A percentile compares a stretch with the other conserved stretches of the same genome.
phyloP scores from a whole-genome alignment of 2,329 filamentous ascomycete genomes.

The Aspergillus brunneoviolaceus region DNA sequence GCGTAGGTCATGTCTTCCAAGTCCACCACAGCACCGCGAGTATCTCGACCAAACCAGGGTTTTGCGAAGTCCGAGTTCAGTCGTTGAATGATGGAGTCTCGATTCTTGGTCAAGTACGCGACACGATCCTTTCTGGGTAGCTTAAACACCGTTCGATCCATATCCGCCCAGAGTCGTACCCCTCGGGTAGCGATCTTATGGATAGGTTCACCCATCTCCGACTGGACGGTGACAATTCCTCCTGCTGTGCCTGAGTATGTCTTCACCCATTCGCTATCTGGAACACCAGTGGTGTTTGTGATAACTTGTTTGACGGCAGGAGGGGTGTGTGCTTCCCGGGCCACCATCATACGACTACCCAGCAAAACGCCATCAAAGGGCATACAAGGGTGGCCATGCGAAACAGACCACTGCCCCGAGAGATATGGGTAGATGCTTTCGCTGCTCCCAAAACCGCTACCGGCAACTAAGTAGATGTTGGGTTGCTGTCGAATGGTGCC shows the following conservation, averaged over 20 bases:
- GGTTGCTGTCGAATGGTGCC: slow-evolving; percentile 67
- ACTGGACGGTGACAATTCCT: slow-evolving; percentile 85
- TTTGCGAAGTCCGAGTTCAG: slow-evolving; percentile 93
- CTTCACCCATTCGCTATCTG: slow-evolving; percentile 79
- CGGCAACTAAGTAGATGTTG: slow-evolving; percentile 86
- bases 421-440: slow-evolving; percentile 92
- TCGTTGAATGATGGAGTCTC: slow-evolving; percentile 84
- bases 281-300: slow-evolving; percentile 73
- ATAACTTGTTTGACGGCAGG: slow-evolving; percentile 82
- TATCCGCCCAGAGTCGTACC: slow-evolving; percentile 39
- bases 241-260: slow-evolving; percentile 85
- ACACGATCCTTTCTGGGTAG: slow-evolving; percentile 47
- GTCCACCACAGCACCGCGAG: slow-evolving; percentile 71
- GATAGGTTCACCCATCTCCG: slow-evolving; percentile 45
- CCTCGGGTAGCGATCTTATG: slow-evolving; percentile 42
- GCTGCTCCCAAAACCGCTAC: slow-evolving; percentile 85
- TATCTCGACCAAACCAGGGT: slow-evolving; percentile 88
- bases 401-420: slow-evolving; percentile 82
- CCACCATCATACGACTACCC: slow-evolving; percentile 91
- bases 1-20: slow-evolving; percentile 92
- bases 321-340: slow-evolving; percentile 87
- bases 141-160: slow-evolving; percentile 31
- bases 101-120: slow-evolving; percentile 78
- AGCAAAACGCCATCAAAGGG: slow-evolving; percentile 91
- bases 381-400: slow-evolving; percentile 87